Conservation (phyloP, 1,284 basidiomycete genomes). For the Ceratobasidium sp. region DNA sequence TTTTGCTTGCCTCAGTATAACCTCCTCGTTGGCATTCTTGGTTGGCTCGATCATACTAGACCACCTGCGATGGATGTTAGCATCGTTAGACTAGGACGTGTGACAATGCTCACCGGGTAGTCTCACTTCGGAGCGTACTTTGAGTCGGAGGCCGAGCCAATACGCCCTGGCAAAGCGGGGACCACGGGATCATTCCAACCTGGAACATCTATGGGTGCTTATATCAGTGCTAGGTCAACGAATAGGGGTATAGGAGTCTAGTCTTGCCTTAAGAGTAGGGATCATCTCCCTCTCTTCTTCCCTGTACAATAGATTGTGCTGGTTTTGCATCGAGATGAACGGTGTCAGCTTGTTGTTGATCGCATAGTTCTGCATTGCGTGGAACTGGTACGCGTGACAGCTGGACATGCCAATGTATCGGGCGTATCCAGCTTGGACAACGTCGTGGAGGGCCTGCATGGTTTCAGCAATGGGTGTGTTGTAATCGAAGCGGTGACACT, state of each 20-base stretch:
- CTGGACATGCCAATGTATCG: slow-evolving; percentile 54
- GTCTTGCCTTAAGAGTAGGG: slow-evolving; percentile 37
- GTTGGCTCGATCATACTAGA: not conserved
- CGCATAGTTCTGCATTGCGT: slow-evolving; percentile 48
- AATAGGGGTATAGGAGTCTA: not conserved
- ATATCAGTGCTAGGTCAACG: not conserved
- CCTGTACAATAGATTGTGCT: slow-evolving; percentile 43
- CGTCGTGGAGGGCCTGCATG: slow-evolving; percentile 56
- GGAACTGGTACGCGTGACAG: slow-evolving; percentile 44
- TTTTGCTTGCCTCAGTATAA: not conserved
- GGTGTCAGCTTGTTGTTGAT: slow-evolving; percentile 50
- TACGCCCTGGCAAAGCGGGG: slow-evolving; percentile 58
- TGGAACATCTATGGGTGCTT: slow-evolving; percentile 42
- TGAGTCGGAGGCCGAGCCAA: slow-evolving; percentile 53
- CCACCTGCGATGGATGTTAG: not conserved
- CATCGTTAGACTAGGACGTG: not conserved
- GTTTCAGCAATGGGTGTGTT: slow-evolving; percentile 53
- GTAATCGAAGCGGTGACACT: slow-evolving; percentile 52
- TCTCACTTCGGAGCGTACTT: slow-evolving; percentile 49
- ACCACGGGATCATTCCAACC: slow-evolving; percentile 58
- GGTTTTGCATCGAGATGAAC: slow-evolving; percentile 57
- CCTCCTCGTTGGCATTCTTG: not conserved
- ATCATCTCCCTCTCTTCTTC: slow-evolving; percentile 50
- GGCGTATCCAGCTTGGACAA: slow-evolving; percentile 52
- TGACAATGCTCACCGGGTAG: slow-evolving; percentile 48